Base-by-base conservation (phyloP, 208 protist genomes). In the Sergeia podlipaevii region DNA sequence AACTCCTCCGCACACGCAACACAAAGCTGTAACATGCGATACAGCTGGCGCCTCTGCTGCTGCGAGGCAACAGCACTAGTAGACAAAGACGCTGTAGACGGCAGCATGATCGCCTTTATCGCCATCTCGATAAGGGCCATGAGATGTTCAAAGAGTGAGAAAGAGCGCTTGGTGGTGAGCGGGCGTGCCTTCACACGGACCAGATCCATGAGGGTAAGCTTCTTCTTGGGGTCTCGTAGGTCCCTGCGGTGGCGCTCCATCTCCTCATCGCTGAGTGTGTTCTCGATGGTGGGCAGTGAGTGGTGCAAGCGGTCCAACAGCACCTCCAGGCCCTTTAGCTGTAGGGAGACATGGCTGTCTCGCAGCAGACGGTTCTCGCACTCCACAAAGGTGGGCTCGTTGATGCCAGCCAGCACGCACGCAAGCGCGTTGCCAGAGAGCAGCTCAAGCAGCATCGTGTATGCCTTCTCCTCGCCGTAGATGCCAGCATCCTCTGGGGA, bases 371-470 rank as follows among this genome's bases (percentile, higher is more conserved):
- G 80, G 59, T 76, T 52, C 68, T 83, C 61, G 65, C 88, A 95
- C 54, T 65, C 53, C 3, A 95, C 79, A 72, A 95, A 91, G 21
- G 88, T 95, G 3, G 79, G 63, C 58, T 95, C 88, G 55, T 95
- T 92, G 68, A 95, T 95, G 42, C 88, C 85, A 1, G 88, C 83
- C 38, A 95, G 74, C 45, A 95, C 84, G 54, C 88, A 95, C 4
- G 84, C 88, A n/a, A 95, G 77, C 20, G 88, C 86, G 61, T 95
- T 95, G 54, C 84, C 88, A 18, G 83, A 65, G 23, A 95, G 80
- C 48, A 95, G 69, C 72, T 95, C 80, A 48, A 95, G 66, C 46
- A 95, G 58, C 63, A 90, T 83, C 11, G 71, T 74, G 70, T 90
- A 95, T 2, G 77, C 58, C 74, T 89, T 89, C 13, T 71, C 71